Conservation (phyloP, 371 early-diverging fungal species). For the Catenaria anguillulae region DNA sequence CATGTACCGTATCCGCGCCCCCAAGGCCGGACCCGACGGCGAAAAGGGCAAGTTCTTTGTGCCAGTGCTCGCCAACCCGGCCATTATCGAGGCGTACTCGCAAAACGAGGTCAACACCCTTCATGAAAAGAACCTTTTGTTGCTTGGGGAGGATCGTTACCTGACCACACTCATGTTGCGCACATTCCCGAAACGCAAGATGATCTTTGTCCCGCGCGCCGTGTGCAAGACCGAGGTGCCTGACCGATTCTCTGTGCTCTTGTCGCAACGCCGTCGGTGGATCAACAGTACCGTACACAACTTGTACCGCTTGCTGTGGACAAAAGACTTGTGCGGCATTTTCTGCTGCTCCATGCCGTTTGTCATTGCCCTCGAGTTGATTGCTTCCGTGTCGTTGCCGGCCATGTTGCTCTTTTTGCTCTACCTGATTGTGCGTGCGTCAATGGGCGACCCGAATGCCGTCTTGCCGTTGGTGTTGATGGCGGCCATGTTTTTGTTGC, state of each 20-base stretch:
- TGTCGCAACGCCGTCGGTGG: constrained; percentile 77
- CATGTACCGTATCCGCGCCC: not conserved
- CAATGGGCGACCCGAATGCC: not conserved
- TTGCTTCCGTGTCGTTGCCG: constrained; percentile 66
- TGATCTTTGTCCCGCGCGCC: constrained; percentile 94
- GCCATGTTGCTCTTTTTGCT: constrained; percentile 58
- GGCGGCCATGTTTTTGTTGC: constrained; percentile 1
- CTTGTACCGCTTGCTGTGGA: constrained; percentile 58
- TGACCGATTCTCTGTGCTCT: constrained; percentile 52
- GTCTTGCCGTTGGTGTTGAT: not conserved
- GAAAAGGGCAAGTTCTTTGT: constrained; percentile 15
- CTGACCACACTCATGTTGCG: constrained; percentile 76
- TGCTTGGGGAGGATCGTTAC: constrained; percentile 98
- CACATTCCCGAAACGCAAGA: constrained; percentile 91
- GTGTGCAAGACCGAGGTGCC: constrained; percentile 70
- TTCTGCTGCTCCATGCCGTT: constrained; percentile 84
- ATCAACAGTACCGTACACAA: constrained; percentile 82
- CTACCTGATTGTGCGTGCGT: constrained; percentile 18
- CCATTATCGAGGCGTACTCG: constrained; percentile 90
- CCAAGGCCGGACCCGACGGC: constrained; percentile 7
- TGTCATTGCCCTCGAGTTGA: constrained; percentile 69
- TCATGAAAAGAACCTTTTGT: constrained; percentile 94
- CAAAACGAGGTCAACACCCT: constrained; percentile 93
- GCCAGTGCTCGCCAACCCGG: constrained; percentile 80
- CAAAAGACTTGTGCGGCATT: constrained; percentile 73